Evolutionary conservation across 441 rosid genomes (phyloP), one percentile per base, ranked within the genome.

Genomic region (Aleurites moluccanus): DNA sequence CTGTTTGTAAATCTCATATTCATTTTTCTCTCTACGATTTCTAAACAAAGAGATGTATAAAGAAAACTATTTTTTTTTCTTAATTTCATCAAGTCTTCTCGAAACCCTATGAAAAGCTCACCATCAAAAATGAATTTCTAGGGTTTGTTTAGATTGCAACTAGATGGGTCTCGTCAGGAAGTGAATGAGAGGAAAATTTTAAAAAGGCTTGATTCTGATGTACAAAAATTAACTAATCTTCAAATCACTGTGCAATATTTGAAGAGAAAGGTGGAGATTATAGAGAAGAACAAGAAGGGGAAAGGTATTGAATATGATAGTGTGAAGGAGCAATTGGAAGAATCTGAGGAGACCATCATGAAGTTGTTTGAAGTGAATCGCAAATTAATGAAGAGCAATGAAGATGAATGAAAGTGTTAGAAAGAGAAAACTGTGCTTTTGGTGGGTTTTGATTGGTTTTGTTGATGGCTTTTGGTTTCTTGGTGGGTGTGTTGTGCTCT

Each of bases 191-290:
- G 85, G 78, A 94, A 87, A 80, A 83, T 94, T 78, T 87, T 96
- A 10, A 95, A 94, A 79, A 90, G 98, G 83, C 96, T 96, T 33
- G 86, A 89, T 81, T 90, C 97, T 4, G 99, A 96, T 81, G 88
- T 83, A 72, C 94, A 93, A 74, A 96, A 92, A 83, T 85, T 96
- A 77, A 76, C 95, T 44, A 91, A 86, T 79, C 93, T 96, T 80
- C 96, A 94, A 74, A 85, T 88, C 69, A 90, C 91, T 0, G 90
- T 96, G 73, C 84, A 87, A 82, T 98, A 94, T 75, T 76, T 96
- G 85, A 89, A 83, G 86, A 85, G 77, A 75, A 94, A 90, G 80
- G 94, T 91, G 65, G 96, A 89, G 72, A 78, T 77, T 33, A 89
- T 89, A 10, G 93, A 89, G 81, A 86, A 85, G 79, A 71, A 80